These are phyloP conservation scores for Waltiozyma sp. DNA, from an alignment of 1,139 yeast genomes.

Conservation along the genomic window DNA sequence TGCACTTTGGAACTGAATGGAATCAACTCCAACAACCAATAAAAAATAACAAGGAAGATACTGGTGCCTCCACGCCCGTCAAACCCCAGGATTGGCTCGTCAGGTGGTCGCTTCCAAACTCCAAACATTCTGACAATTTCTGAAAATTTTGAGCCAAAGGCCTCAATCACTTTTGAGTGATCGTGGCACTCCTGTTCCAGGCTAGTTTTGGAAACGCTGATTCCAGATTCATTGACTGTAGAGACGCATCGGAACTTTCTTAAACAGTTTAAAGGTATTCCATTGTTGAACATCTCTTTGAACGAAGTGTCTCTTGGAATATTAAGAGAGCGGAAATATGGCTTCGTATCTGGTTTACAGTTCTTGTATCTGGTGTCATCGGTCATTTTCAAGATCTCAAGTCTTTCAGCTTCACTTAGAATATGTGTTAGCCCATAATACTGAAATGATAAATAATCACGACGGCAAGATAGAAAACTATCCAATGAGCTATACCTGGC, in stretches of 20 bases:
- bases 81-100: slow-evolving; percentile 14
- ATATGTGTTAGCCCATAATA: slow-evolving; percentile 7
- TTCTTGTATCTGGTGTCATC: slow-evolving; percentile 1
- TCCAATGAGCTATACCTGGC: slow-evolving; percentile 25
- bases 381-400: slow-evolving; percentile 6
- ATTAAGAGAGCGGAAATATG: slow-evolving; percentile 14
- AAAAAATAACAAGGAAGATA: slow-evolving; percentile 20
- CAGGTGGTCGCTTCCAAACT: slow-evolving; percentile 10
- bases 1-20: slow-evolving; percentile 45
- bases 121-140: slow-evolving; percentile 5
- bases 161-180: not conserved
- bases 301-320: slow-evolving; percentile 3
- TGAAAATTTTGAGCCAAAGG: not conserved
- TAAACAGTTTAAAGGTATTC: slow-evolving; percentile 9
- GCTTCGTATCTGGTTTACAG: slow-evolving; percentile 2
- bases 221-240: not conserved
- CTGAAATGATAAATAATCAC: slow-evolving; percentile 31
- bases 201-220: not conserved
- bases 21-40: slow-evolving; percentile 55
- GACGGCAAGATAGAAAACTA: slow-evolving; percentile 34
- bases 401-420: slow-evolving; percentile 9
- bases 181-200: not conserved
- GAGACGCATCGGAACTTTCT: slow-evolving; percentile 5
- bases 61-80: slow-evolving; percentile 28
- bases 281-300: slow-evolving; percentile 8